A percentile compares a stretch with the other conserved stretches of the same genome.
phyloP scores from a whole-genome alignment of 495 filamentous ascomycete species.

The Aspergillus baeticus region DNA sequence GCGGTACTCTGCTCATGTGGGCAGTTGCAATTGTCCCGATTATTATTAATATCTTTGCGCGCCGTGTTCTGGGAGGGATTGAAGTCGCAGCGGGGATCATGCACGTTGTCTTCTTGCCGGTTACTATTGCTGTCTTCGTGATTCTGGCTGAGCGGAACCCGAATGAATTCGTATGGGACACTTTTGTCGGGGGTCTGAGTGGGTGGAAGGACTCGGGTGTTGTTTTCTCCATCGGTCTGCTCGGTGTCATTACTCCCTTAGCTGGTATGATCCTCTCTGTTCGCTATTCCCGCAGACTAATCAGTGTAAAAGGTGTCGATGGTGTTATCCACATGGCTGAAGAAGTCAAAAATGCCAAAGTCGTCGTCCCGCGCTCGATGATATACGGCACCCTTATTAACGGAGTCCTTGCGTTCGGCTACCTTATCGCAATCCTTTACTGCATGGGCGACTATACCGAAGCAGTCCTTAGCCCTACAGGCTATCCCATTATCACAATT shows the following conservation, averaged over 20 bases:
- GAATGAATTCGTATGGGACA: conserved; percentile 43
- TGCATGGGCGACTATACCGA: conserved; percentile 40
- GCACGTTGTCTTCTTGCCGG: conserved; percentile 48
- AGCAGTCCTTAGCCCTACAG: conserved; percentile 36
- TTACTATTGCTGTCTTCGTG: conserved; percentile 43
- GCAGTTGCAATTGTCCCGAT: conserved; percentile 39
- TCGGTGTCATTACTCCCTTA: conserved; percentile 32
- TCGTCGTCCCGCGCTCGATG: conserved; percentile 39
- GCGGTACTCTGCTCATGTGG: conserved; percentile 50
- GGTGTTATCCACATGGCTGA: conserved; percentile 40
- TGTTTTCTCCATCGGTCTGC: conserved; percentile 39
- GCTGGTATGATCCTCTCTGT: conserved; percentile 26
- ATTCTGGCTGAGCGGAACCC: conserved; percentile 44
- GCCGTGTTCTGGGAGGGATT: conserved; percentile 43
- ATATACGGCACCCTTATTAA: conserved; percentile 41
- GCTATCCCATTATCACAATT: conserved; percentile 54
- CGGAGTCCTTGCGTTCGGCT: conserved; percentile 40
- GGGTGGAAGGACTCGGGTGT: conserved; percentile 43
- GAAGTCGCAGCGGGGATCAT: conserved; percentile 48
- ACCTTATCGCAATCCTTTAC: conserved; percentile 40
- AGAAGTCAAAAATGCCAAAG: conserved; percentile 45
- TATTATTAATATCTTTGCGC: conserved; percentile 43
- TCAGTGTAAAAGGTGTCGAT: conserved; percentile 25
- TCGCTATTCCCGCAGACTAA: no score
- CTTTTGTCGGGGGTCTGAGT: conserved; percentile 41